Evolutionary conservation across 345 rosid genomes (phyloP), one percentile per base, ranked within the genome.

Genomic region (Citrus mangshanensis): DNA sequence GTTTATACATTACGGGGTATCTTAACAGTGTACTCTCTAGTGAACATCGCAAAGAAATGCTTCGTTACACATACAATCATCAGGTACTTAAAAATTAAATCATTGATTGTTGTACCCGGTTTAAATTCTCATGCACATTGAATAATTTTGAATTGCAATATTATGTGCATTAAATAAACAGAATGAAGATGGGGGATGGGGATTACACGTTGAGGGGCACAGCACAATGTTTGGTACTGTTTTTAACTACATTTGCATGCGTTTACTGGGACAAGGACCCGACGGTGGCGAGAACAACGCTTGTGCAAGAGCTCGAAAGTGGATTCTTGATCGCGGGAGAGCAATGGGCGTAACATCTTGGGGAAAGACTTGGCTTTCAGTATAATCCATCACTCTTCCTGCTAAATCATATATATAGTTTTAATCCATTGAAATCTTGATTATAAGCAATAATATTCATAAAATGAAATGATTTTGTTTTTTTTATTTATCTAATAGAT

Each of bases 31-130:
- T 86, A 58, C 70, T 89, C 34, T 70, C 84, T 34, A 55, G 55
- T 34, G 90, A 87, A 62, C 87, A 89, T 72, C 78, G 70, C 3
- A 84, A 75, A 68, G 92, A 89, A 78, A 84, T 84, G 54, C 85
- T 87, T 38, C 85, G 90, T 37, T 89, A 85, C 62, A 80, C 82
- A 18, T 85, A 77, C 75, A 76, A 79, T 68, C 91, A 87, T 75
- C 91, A 89, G 87, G 88, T 82, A 63, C 9, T 14, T 24, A 22
- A 12, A 10, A 67, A 55, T 7, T 22, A 3, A 24, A 55, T 51
- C 55, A 0, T 8, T 7, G 7, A 32, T 18, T 61, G 0, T 8
- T 18, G 3, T 8, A 60, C 14, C 7, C 0, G 25, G 25, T 60
- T 61, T 61, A 61, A 12, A 25, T 24, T 0, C 30, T n/a, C 16